Base-by-base conservation (phyloP, 805 yeast genomes). In the Candida chilensis region DNA sequence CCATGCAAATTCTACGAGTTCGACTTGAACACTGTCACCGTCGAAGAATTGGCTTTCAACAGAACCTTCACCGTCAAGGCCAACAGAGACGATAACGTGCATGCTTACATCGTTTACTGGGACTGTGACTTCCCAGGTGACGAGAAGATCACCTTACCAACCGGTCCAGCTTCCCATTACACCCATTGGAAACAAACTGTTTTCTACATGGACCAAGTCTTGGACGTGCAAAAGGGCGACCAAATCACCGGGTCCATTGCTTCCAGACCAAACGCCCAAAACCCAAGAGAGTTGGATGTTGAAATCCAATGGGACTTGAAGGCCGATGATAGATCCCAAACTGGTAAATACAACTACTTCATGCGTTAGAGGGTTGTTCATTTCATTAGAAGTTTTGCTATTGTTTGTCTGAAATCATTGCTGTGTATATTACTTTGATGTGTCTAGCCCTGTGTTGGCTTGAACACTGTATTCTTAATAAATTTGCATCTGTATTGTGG, bases 171-270 rank as follows among this genome's bases (percentile, higher is more conserved):
- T 59, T 78, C 87, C 28, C 74, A 77, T 43, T 87, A 88, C 67
- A 92, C 98, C 11, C 99, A 92, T 63, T 92, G 99, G 99, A 94
- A 92, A 57, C 98, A 92, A 63, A 83, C 96, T 13, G 94, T 92
- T 1, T 87, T 94, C 60, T 94, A 92, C 57, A 67, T 90, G 48
- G 76, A 71, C 43, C 83, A 85, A 45, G 94, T 84, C 17, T 57
- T 90, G 40, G 83, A 77, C 47, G 60, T 82, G 38, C 78, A 78
- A 48, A 64, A 66, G 42, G 95, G 90, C 34, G 98, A 92, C 46
- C 48, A 53, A 24, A 64, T 94, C 40, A 68, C 69, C 35, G 92
- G 97, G 27, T 60, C 62, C 18, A 60, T 92, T 35, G 72, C 80
- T 8, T 78, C 84, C 38, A 67, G 77, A 47, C 97, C 97, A 34